These are phyloP conservation scores for Penicillium riverlandense DNA, from an alignment of 495 filamentous ascomycete genomes.

Conservation along the genomic window DNA sequence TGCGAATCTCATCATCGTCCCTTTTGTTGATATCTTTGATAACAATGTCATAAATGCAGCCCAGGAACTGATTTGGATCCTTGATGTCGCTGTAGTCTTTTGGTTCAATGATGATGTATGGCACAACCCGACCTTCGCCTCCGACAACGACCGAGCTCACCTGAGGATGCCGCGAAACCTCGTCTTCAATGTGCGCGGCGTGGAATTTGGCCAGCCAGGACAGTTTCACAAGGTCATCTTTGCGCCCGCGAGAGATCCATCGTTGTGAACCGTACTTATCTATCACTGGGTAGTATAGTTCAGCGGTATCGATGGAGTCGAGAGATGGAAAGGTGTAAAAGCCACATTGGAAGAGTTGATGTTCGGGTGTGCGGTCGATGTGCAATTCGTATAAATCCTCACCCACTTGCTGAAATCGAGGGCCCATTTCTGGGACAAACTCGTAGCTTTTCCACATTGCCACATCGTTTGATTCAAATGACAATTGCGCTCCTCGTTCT, in stretches of 20 bases:
- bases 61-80: background rate
- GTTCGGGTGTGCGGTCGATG: too few relatives aligned
- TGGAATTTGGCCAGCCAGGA: slow-evolving; percentile 1
- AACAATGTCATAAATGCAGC: background rate
- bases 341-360: background rate
- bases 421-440: background rate
- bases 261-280: background rate
- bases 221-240: background rate
- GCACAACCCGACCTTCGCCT: background rate
- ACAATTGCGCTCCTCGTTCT: background rate
- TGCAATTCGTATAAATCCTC: background rate
- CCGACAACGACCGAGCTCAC: background rate
- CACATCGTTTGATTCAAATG: background rate
- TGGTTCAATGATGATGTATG: background rate
- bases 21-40: background rate
- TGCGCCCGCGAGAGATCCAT: background rate
- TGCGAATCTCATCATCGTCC: background rate
- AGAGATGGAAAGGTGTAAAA: background rate
- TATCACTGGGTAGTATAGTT: background rate
- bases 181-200: background rate
- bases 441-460: background rate
- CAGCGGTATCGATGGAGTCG: background rate
- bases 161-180: background rate
- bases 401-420: background rate
- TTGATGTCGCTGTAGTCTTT: background rate